Percentiles rank a stretch among this genome's conserved stretches.
Conservation (phyloP, 495 filamentous ascomycete genomes). For the Aspergillus sclerotioniger region DNA sequence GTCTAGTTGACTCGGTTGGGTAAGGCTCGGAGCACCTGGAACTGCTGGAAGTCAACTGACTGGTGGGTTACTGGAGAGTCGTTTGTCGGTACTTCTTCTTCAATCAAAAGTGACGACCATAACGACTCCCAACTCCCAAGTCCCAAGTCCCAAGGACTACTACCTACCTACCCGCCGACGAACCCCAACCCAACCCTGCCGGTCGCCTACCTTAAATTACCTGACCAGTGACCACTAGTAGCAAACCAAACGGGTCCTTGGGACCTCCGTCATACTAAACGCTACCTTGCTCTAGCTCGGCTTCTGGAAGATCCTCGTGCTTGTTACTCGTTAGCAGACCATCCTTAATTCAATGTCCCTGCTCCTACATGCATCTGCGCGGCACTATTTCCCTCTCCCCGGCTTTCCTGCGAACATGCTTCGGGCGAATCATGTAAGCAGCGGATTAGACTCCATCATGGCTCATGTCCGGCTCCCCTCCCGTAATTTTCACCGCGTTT, state of each 20-base stretch:
- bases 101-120: too few species aligned
- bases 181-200: neutral
- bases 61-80: neutral
- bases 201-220: neutral
- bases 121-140: too few species aligned
- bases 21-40: neutral
- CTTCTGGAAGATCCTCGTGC: conserved; percentile 18
- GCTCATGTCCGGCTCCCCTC: neutral
- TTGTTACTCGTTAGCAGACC: conserved; percentile 16
- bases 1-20: conserved; percentile 6
- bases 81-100: too few species aligned
- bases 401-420: neutral
- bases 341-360: conserved; percentile 20
- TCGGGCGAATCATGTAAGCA: neutral
- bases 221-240: neutral
- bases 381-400: neutral
- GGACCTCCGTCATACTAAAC: conserved; percentile 1
- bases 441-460: neutral
- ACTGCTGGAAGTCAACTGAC: neutral
- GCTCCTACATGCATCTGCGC: neutral
- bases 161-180: neutral
- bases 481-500: conserved; percentile 4
- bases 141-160: too few species aligned
- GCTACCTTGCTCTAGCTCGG: conserved; percentile 9
- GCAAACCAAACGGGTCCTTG: neutral